Conservation (phyloP, 495 filamentous ascomycete species). For the Glonium stellatum region DNA sequence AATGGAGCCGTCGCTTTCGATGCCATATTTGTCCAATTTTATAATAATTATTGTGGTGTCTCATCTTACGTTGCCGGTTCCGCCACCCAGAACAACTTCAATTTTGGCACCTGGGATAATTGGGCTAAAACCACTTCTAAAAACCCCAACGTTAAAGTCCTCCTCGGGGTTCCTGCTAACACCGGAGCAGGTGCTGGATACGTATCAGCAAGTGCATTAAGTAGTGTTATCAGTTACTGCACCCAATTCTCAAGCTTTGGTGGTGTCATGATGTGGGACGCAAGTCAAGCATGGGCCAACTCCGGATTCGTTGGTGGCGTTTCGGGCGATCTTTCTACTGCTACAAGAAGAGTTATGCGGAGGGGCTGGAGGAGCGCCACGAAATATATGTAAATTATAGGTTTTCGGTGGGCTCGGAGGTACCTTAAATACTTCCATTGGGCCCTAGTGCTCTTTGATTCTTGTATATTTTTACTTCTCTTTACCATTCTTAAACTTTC, state of each 20-base stretch:
- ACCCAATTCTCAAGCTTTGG: constrained; percentile 23
- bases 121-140: constrained; percentile 57
- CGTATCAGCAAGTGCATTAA: constrained; percentile 40
- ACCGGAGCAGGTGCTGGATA: constrained; percentile 54
- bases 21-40: constrained; percentile 27
- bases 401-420: too few species aligned
- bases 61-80: constrained; percentile 44
- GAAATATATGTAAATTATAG: not conserved
- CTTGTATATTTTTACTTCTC: too few species aligned
- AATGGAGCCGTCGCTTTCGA: constrained; percentile 17
- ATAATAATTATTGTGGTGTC: constrained; percentile 56
- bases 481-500: too few species aligned
- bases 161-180: constrained; percentile 60
- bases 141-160: constrained; percentile 58
- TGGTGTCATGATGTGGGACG: constrained; percentile 33
- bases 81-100: constrained; percentile 52
- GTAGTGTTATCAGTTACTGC: constrained; percentile 20
- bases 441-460: too few species aligned
- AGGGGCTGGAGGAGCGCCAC: constrained; percentile 3
- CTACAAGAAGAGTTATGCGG: constrained; percentile 7
- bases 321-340: not conserved
- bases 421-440: not conserved
- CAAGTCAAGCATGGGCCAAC: constrained; percentile 25
- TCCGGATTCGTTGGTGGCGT: constrained; percentile 17
- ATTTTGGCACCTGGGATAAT: constrained; percentile 63